These are phyloP conservation scores for Mucor piriformis DNA, from an alignment of 371 early-diverging fungal species.

Conservation along the genomic window DNA sequence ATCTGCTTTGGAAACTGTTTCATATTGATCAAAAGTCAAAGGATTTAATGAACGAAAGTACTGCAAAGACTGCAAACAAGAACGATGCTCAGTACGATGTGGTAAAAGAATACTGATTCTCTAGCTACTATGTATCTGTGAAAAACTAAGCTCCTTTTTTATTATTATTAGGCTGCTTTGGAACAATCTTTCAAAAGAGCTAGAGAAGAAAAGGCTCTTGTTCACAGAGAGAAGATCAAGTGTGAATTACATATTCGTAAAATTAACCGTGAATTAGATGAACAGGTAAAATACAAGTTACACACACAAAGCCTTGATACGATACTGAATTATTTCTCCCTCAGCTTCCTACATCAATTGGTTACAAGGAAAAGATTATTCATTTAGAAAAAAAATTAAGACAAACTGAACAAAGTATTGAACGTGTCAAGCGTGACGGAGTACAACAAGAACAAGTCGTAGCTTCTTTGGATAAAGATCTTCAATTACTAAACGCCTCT, in stretches of 20 bases:
- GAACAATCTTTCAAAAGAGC: slow-evolving; percentile 64
- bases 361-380: slow-evolving; percentile 71
- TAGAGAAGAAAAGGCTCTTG: slow-evolving; percentile 72
- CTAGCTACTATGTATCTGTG: background rate
- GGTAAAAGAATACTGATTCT: too few species aligned
- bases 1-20: slow-evolving; percentile 88
- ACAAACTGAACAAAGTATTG: slow-evolving; percentile 59
- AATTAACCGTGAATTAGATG: slow-evolving; percentile 62
- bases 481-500: slow-evolving; percentile 12
- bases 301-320: background rate
- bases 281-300: slow-evolving; percentile 41
- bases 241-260: slow-evolving; percentile 74
- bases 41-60: slow-evolving; percentile 53
- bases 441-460: slow-evolving; percentile 51
- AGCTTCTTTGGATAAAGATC: slow-evolving; percentile 27
- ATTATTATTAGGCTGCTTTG: slow-evolving; percentile 11
- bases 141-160: background rate
- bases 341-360: slow-evolving; percentile 61
- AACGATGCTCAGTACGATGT: slow-evolving; percentile 39
- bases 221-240: slow-evolving; percentile 74
- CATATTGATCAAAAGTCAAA: slow-evolving; percentile 73
- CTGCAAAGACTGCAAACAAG: slow-evolving; percentile 33
- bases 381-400: slow-evolving; percentile 70
- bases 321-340: background rate
- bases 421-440: slow-evolving; percentile 59